Conservation (phyloP, 805 yeast species). For the Nakazawaea ishiwadae region DNA sequence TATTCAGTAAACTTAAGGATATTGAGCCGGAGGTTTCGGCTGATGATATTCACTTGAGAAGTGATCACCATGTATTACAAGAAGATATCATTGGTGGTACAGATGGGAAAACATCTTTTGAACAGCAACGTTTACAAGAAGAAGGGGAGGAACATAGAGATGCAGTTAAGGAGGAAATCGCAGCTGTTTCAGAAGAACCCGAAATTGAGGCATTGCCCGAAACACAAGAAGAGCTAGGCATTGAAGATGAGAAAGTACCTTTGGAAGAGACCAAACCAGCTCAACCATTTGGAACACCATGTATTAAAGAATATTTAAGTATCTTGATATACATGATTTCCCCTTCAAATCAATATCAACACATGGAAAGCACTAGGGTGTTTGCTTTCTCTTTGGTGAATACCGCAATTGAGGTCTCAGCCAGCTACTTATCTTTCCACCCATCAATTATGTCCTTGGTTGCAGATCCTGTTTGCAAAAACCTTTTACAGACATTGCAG, state of each 20-base stretch:
- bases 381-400: slow-evolving; percentile 75
- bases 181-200: background rate
- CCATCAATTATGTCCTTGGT: slow-evolving; percentile 62
- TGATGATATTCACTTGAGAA: slow-evolving; percentile 25
- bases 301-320: slow-evolving; percentile 72
- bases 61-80: slow-evolving; percentile 34
- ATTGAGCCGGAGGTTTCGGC: slow-evolving; percentile 39
- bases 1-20: slow-evolving; percentile 56
- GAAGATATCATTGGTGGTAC: slow-evolving; percentile 57
- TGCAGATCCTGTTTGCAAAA: slow-evolving; percentile 81
- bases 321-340: slow-evolving; percentile 76
- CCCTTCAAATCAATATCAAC: slow-evolving; percentile 77
- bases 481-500: slow-evolving; percentile 75
- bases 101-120: slow-evolving; percentile 11
- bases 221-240: no score
- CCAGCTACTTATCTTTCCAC: slow-evolving; percentile 55
- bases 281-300: slow-evolving; percentile 63
- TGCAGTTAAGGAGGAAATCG: slow-evolving; percentile 9
- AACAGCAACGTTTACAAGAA: slow-evolving; percentile 1
- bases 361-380: slow-evolving; percentile 81
- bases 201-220: no score
- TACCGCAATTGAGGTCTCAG: slow-evolving; percentile 79
- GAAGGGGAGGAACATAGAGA: slow-evolving; percentile 4
- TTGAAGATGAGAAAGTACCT: no score
- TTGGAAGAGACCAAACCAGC: no score